Percentiles rank a stretch among this genome's conserved stretches.
These are phyloP conservation scores for Sclerotinia minor DNA, from an alignment of 2,329 filamentous ascomycete genomes.

Conservation along the genomic window DNA sequence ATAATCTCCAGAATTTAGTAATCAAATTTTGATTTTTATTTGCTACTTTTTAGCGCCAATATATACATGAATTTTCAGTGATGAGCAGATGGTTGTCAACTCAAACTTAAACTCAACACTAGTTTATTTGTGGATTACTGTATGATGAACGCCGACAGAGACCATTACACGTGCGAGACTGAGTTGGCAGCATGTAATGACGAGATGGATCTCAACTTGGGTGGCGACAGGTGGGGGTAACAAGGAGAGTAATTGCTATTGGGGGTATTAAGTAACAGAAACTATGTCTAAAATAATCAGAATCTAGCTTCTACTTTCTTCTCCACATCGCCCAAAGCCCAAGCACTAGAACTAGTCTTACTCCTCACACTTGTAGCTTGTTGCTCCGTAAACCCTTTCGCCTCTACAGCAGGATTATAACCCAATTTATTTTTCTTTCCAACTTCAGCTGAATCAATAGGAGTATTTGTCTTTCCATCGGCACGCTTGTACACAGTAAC, in stretches of 20 bases:
- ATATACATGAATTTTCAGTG: no score
- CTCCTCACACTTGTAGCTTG: conserved; percentile 73
- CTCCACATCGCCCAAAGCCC: conserved; percentile 75
- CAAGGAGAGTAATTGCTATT: background rate
- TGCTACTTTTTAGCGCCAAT: no score
- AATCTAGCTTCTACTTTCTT: conserved; percentile 74
- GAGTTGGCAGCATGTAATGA: background rate
- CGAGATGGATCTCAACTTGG: accelerated
- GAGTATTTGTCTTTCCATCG: conserved; percentile 69
- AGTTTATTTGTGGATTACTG: no score
- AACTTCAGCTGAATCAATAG: conserved; percentile 63
- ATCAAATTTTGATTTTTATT: no score
- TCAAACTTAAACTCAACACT: no score
- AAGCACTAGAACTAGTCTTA: conserved; percentile 63
- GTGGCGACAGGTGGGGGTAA: accelerated
- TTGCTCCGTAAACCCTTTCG: conserved; percentile 79
- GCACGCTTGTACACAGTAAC: conserved; percentile 85
- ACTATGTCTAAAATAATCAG: conserved; percentile 35
- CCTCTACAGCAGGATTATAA: conserved; percentile 89
- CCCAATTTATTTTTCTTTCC: conserved; percentile 69
- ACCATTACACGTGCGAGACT: no score
- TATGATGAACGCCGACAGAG: no score
- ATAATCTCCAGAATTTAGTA: no score
- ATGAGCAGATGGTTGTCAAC: no score
- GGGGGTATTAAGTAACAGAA: background rate